Evolutionary conservation across 2,329 filamentous ascomycete genomes (phyloP), one percentile per base, ranked within the genome.

Genomic region (Beauveria scarabaeidicola): DNA sequence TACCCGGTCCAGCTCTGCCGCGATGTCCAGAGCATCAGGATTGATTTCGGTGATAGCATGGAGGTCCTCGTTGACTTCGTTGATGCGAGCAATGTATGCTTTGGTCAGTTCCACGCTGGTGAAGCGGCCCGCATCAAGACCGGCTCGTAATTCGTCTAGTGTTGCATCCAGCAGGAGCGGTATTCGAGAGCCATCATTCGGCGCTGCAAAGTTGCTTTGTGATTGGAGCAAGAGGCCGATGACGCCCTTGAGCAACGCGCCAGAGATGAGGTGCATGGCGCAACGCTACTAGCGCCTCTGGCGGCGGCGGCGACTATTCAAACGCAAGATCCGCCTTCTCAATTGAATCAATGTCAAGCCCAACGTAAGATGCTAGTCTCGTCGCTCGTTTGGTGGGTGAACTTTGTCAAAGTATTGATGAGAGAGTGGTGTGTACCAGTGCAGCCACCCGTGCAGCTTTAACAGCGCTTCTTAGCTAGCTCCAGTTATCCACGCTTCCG

Each of bases 21-120:
- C 76, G 9, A 76, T 74, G 5, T 60, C 40, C 5, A 76, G 52
- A 0, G 76, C 76, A 59, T 75, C 72, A 0, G 72, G 69, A 59
- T 75, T 74, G 48, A 72, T 63, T 62, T 75, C 72, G 9, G 65
- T 69, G n/a, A 75, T 67, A 7, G 69, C 64, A 13, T 68, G 62
- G 5, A 74, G 61, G 0, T 51, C 56, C 2, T 57, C 15, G 29
- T 69, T 67, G 43, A 68, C 65, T 21, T 71, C 66, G 1, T 57
- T 8, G 36, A 70, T 70, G 25, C 69, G 65, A 2, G 61, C 64
- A 4, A 69, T 53, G 54, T 71, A 70, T 27, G 67, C 65, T 1
- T 69, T 67, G 17, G 73, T 69, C 5, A 77, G 66, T 54, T 75
- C 72, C 3, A 72, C 69, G 38, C 70, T 72, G 3, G 73, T 74